Evolutionary conservation across 768 basidiomycete genomes (phyloP), one percentile per base, ranked within the genome.

Genomic region (Hortiboletus campestris): DNA sequence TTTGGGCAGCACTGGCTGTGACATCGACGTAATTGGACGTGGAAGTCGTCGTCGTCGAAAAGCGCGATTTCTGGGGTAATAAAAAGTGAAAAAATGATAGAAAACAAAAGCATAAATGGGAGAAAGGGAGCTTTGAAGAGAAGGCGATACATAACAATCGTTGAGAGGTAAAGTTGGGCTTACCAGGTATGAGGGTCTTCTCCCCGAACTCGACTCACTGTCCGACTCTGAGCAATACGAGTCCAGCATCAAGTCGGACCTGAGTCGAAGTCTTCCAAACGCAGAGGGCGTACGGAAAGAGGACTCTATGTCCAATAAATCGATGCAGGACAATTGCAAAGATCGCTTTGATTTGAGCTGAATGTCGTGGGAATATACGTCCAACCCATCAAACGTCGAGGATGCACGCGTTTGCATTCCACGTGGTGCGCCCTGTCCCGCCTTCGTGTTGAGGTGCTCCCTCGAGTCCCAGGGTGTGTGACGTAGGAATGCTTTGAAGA

Each of bases 31-130:
- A 65, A 43, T 67, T 62, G 34, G 73, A 74, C 3, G 73, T 73
- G 6, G 74, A 68, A 0, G 65, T 68, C 6, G 73, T 74, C 32
- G 73, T 71, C 25, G 62, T 61, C 31, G 73, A 74, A 51, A 75
- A 75, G 17, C 69, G 73, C 10, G 73, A 74, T 41, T 43, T 60
- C 74, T 73, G 45, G 13, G 46, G 16, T n/a, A 25, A 31, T 36
- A 19, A 11, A 38, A 28, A 14, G 25, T 39, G 28, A 42, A 40
- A n/a, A 16, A 60, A 43, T 4, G 31, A 40, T 22, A 16, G 12
- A 22, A 31, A 36, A 43, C 1, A 47, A 19, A 36, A 39, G 46
- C 10, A 49, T n/a, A 29, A 51, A 46, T 25, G 20, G 34, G 25
- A 31, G 36, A 8, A 46, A 31, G 11, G 4, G 19, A 17, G n/a